phyloP scores from a whole-genome alignment of 768 basidiomycete species.

The Tulasnella sp. region DNA sequence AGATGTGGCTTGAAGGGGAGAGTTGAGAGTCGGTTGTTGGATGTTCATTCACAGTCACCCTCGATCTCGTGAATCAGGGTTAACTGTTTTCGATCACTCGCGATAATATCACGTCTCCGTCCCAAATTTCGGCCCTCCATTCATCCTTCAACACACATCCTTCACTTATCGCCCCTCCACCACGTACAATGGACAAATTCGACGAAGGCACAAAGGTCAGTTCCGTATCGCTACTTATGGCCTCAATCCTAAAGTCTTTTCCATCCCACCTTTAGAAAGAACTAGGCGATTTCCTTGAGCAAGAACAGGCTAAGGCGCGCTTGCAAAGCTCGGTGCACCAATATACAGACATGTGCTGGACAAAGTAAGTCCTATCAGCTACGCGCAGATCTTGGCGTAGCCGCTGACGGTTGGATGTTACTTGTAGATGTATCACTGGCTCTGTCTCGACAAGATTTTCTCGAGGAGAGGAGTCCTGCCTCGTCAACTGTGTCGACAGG shows the following conservation, averaged over 20 bases:
- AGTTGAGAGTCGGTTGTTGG: too few relatives aligned
- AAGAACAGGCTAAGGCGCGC: constrained; percentile 68
- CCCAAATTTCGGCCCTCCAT: neutral
- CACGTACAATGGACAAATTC: constrained; percentile 49
- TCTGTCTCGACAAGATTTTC: constrained; percentile 71
- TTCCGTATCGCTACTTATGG: constrained; percentile 2
- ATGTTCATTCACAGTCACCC: too few relatives aligned
- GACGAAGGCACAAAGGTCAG: constrained; percentile 69
- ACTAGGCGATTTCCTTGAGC: constrained; percentile 64
- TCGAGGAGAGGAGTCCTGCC: constrained; percentile 66
- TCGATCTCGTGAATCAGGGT: neutral
- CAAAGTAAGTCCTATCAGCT: constrained; percentile 55
- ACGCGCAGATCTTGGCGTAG: neutral
- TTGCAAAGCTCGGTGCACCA: constrained; percentile 44
- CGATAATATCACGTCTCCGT: neutral
- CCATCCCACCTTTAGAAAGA: constrained; percentile 80
- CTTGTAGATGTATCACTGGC: constrained; percentile 63
- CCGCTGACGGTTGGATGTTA: too few relatives aligned
- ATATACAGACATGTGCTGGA: constrained; percentile 83
- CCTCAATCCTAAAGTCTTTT: neutral
- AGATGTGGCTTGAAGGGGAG: too few relatives aligned
- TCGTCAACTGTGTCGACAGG: constrained; percentile 82
- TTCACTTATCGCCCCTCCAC: too few relatives aligned
- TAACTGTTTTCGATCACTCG: neutral
- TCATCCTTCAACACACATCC: too few relatives aligned